Conservation (phyloP, 2,329 filamentous ascomycete genomes). For the Emmonsia crescens region DNA sequence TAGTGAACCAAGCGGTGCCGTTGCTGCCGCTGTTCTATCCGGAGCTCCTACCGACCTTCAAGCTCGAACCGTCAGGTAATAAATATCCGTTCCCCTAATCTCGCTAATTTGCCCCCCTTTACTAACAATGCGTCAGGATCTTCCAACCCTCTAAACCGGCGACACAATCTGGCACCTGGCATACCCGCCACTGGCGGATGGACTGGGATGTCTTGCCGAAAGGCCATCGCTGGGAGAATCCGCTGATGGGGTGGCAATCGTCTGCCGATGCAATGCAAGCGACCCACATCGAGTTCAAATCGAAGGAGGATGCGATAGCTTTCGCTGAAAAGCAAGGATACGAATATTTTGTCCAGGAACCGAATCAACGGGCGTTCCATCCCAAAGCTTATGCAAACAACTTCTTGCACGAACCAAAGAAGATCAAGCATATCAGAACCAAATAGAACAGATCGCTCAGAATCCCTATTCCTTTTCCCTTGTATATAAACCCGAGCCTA, state of each 20-base stretch:
- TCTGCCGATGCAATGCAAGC: slow-evolving; percentile 92
- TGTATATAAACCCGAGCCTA: slow-evolving; percentile 9
- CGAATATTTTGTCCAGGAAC: slow-evolving; percentile 97
- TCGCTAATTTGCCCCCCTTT: slow-evolving; percentile 3
- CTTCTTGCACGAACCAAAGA: slow-evolving; percentile 73
- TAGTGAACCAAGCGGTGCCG: slow-evolving; percentile 63
- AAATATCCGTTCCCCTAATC: background rate
- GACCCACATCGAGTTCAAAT: slow-evolving; percentile 78
- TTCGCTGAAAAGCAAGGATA: slow-evolving; percentile 99
- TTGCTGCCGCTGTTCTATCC: slow-evolving; percentile 77
- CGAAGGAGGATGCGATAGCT: slow-evolving; percentile 84
- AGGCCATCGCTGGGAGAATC: slow-evolving; percentile 97
- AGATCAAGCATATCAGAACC: slow-evolving; percentile 76
- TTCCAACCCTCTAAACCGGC: slow-evolving; percentile 88
- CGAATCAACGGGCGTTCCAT: slow-evolving; percentile 71
- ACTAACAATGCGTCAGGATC: slow-evolving; percentile 52
- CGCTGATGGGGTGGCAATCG: slow-evolving; percentile 96
- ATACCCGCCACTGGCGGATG: slow-evolving; percentile 82
- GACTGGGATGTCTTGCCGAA: slow-evolving; percentile 93
- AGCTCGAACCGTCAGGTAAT: slow-evolving; percentile 81
- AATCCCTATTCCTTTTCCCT: background rate
- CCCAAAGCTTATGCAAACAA: slow-evolving; percentile 97
- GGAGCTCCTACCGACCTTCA: slow-evolving; percentile 91
- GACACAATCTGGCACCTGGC: slow-evolving; percentile 87
- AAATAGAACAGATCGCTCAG: slow-evolving; percentile 44